Evolutionary conservation across 345 rosid genomes (phyloP), one percentile per base, ranked within the genome.

Genomic region (Populus deltoides): DNA sequence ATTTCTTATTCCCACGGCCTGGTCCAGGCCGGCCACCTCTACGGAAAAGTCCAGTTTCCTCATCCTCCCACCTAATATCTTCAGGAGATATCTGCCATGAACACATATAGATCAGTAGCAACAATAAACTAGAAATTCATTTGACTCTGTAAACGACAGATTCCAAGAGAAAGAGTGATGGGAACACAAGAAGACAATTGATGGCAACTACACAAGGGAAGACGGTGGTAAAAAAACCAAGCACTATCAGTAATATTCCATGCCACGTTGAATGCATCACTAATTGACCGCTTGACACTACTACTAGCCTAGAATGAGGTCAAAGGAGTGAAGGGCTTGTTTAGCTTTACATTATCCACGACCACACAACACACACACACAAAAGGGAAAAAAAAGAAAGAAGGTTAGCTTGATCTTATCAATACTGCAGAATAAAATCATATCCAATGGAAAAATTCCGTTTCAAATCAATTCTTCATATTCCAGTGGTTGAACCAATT

Each of bases 41-140:
- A 76, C 87, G 93, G 80, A 90, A 83, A 72, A 88, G 68, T 76
- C 90, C 90, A 39, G 90, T 92, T 78, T 91, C 92, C 33, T 90
- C 95, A 70, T 87, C 90, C 77, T 90, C 97, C 99, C 97, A 96
- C 85, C 89, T 90, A 71, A 96, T 94, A 77, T 94, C 99, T 85
- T 88, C 93, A 13, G 94, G 90, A 78, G 98, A 83, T 83, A 96
- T 96, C 99, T 96, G 80, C 61, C 31, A 68, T 25, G 31, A 39
- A 25, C 29, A 78, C 6, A 18, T n/a, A 27, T 33, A 71, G 29
- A n/a, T 59, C 15, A 59, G 65, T 59, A 59, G 65, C 29, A 59
- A 12, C 27, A n/a, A 59, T 11, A 59, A 9, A n/a, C 29, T 24
- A 59, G 65, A 59, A 53, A 53, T 20, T 53, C n/a, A 7, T 53